Evolutionary conservation across 2,329 filamentous ascomycete species (phyloP), one percentile per base, ranked within the genome.

Genomic region (Xylariomycetidae sp.): DNA sequence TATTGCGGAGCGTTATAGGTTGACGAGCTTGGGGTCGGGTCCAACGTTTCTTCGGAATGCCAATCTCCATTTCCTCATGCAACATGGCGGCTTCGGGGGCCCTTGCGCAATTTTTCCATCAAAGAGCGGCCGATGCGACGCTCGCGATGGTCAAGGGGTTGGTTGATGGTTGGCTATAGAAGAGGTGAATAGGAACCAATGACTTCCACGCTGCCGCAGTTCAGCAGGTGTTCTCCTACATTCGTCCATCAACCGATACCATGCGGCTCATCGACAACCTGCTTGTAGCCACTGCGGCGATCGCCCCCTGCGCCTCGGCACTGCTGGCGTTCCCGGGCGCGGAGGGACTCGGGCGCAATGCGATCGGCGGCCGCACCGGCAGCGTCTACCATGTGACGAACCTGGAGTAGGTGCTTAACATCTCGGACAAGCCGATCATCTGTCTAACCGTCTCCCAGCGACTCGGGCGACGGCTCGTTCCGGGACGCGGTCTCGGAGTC

Each of bases 321-420:
- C n/a, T n/a, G n/a, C n/a, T n/a, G n/a, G n/a, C n/a, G 24, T 72
- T 72, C 43, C 66, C 67, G 3, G 66, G 67, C 14, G 68, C 68
- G 8, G 67, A 70, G 52, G 67, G 67, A 9, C 68, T 71, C 39
- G 68, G 67, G 10, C 58, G 59, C 30, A 55, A 65, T 28, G 65
- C 67, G 4, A 54, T 61, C 5, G 67, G 68, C 18, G 67, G 68
- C 6, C 59, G 65, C 25, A 57, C 58, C 13, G 67, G 67, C 19
- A 59, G 56, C 4, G 63, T 68, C 16, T 70, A 70, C 46, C 58
- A 68, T 27, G 67, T 72, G 8, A 65, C 61, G 12, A 72, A 67
- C 39, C 51, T 72, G 9, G 55, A 64, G 54, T 56, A 39, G 17
- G 28, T 18, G 9, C 13, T 20, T 29, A 13, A 6, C 10, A 20